Conservation (phyloP, 148 eudicot genomes). For the Rhododendron molle region DNA sequence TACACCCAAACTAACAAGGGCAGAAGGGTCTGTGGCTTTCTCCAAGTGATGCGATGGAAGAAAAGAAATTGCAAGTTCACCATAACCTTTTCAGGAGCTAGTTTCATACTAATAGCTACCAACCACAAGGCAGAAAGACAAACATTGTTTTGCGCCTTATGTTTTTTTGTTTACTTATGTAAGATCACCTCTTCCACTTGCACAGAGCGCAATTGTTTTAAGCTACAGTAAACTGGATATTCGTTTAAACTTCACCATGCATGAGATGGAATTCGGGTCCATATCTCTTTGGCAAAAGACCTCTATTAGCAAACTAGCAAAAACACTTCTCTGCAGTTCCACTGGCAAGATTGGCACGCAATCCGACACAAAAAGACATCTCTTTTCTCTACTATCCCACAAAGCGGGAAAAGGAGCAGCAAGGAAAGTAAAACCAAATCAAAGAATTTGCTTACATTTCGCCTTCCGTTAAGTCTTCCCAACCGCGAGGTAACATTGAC, state of each 20-base stretch:
- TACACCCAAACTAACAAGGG: neutral
- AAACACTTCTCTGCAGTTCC: neutral
- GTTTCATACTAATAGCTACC: neutral
- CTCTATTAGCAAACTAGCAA: neutral
- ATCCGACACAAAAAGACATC: neutral
- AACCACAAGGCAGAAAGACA: neutral
- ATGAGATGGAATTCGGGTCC: neutral
- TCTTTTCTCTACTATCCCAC: neutral
- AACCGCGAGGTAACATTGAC: conserved; percentile 83
- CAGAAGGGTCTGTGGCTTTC: neutral
- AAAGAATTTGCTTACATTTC: conserved; percentile 55
- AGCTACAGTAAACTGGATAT: neutral
- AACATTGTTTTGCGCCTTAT: neutral
- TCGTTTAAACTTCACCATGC: neutral
- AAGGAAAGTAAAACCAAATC: neutral
- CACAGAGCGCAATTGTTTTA: neutral
- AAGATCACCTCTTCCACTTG: neutral
- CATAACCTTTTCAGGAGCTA: neutral
- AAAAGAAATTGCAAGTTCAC: neutral
- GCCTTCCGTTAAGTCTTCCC: conserved; percentile 80
- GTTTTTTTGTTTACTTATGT: neutral
- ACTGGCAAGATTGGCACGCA: neutral
- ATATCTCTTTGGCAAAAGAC: neutral
- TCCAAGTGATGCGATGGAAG: neutral
- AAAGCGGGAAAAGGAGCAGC: neutral